These are phyloP conservation scores for Sphagnum contortum DNA, from an alignment of 225 moss, liverwort and hornwort genomes.

Conservation along the genomic window DNA sequence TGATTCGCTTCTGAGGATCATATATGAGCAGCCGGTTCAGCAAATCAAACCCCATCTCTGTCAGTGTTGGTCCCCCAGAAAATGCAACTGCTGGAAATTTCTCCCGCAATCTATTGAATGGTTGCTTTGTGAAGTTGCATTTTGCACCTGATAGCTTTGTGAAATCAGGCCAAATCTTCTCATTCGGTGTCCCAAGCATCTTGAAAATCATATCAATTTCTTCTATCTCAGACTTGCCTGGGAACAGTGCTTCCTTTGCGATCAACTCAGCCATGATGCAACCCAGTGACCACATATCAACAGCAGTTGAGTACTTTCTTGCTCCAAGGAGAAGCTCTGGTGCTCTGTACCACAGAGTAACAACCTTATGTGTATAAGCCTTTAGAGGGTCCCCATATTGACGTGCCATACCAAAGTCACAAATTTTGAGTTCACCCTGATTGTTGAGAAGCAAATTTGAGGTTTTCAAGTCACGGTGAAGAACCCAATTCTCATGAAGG, in stretches of 20 bases:
- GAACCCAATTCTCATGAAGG: constrained; percentile 2
- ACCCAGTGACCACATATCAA: constrained; percentile 69
- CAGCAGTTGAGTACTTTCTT: constrained; percentile 46
- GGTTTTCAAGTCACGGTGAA: constrained; percentile 29
- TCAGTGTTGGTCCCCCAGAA: background rate
- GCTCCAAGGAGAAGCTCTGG: constrained; percentile 59
- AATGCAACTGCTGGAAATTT: constrained; percentile 51
- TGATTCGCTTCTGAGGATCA: constrained; percentile 9
- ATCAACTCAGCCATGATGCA: constrained; percentile 66
- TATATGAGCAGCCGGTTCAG: constrained; percentile 8
- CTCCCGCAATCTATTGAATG: constrained; percentile 42
- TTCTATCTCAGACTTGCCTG: constrained; percentile 45
- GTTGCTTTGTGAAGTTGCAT: constrained; percentile 54
- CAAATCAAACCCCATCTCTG: constrained; percentile 12
- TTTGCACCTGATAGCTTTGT: constrained; percentile 47
- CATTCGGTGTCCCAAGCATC: constrained; percentile 51
- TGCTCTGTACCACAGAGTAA: constrained; percentile 66
- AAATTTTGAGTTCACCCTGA: constrained; percentile 81
- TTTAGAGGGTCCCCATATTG: constrained; percentile 92
- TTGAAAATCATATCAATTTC: constrained; percentile 54
- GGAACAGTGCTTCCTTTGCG: constrained; percentile 55
- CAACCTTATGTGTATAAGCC: constrained; percentile 64
- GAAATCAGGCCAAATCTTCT: constrained; percentile 61
- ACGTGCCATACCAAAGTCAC: constrained; percentile 93
- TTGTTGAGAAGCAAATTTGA: constrained; percentile 61